Percentiles rank a stretch among this genome's conserved stretches.
phyloP scores from a whole-genome alignment of 495 filamentous ascomycete genomes.

The Penicillium robsamsonii region DNA sequence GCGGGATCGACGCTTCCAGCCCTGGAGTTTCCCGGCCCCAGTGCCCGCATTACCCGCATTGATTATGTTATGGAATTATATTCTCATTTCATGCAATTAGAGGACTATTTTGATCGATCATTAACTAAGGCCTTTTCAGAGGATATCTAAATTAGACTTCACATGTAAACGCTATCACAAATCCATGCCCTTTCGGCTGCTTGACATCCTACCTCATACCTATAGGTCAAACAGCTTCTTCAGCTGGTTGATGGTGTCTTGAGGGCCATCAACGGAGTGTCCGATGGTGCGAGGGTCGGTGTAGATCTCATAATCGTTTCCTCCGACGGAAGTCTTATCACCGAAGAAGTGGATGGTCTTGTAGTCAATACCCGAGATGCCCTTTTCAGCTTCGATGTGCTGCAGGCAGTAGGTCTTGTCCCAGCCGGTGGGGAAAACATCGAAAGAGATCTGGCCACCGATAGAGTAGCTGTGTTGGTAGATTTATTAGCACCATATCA shows the following conservation, averaged over 20 bases:
- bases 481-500: neutral
- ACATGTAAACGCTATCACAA: slow-evolving; percentile 21
- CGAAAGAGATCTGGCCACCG: slow-evolving; percentile 96
- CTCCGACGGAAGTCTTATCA: slow-evolving; percentile 85
- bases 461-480: slow-evolving; percentile 69
- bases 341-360: slow-evolving; percentile 96
- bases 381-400: slow-evolving; percentile 80
- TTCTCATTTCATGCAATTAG: slow-evolving; percentile 11
- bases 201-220: slow-evolving; percentile 14
- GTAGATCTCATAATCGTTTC: slow-evolving; percentile 96
- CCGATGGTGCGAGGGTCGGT: slow-evolving; percentile 75
- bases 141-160: slow-evolving; percentile 5
- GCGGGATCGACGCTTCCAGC: slow-evolving; percentile 16
- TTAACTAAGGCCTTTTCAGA: neutral
- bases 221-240: slow-evolving; percentile 77
- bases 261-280: slow-evolving; percentile 74
- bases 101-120: slow-evolving; percentile 10
- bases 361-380: slow-evolving; percentile 71
- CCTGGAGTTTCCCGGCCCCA: slow-evolving; percentile 5
- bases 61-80: neutral
- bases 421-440: slow-evolving; percentile 96
- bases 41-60: slow-evolving; percentile 7
- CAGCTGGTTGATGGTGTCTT: slow-evolving; percentile 74
- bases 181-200: slow-evolving; percentile 8
- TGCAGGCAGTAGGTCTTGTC: slow-evolving; percentile 97